phyloP scores from a whole-genome alignment of 2,329 filamentous ascomycete species.

The Harringtonia lauricola region DNA sequence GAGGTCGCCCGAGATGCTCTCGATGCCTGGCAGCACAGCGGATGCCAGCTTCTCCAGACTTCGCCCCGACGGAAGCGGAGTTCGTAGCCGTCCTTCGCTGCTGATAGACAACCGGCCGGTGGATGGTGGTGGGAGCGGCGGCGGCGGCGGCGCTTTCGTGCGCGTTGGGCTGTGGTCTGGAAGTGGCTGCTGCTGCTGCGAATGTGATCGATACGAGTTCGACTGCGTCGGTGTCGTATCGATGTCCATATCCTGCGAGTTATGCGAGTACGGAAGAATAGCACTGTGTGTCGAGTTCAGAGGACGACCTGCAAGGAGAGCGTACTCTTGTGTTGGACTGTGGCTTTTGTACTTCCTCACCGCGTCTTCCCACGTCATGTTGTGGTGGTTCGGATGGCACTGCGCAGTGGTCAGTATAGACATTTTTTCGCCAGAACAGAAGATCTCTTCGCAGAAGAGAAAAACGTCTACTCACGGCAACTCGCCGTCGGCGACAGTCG shows the following conservation, averaged over 20 bases:
- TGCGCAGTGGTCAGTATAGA: too few species aligned
- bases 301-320: constrained; percentile 18
- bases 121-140: constrained; percentile 14
- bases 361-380: constrained; percentile 50
- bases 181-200: constrained; percentile 2
- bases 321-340: constrained; percentile 41
- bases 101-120: constrained; percentile 21
- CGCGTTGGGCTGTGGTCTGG: constrained; percentile 1
- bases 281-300: constrained; percentile 33
- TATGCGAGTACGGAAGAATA: constrained; percentile 29
- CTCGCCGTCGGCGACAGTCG: constrained; percentile 44
- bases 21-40: constrained; percentile 32
- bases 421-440: not conserved
- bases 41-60: constrained; percentile 39
- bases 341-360: constrained; percentile 42
- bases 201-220: not conserved
- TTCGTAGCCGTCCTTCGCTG: constrained; percentile 40
- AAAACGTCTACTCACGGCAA: constrained; percentile 38
- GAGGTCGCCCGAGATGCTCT: constrained; percentile 40
- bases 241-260: constrained; percentile 44
- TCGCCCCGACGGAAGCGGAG: constrained; percentile 44
- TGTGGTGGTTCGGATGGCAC: constrained; percentile 50
- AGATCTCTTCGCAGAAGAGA: not conserved
- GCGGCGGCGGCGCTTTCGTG: not conserved
- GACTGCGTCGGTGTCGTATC: constrained; percentile 25